Evolutionary conservation across 177 flowering plant genomes (phyloP).

Genomic region (Vitis hybrid): DNA sequence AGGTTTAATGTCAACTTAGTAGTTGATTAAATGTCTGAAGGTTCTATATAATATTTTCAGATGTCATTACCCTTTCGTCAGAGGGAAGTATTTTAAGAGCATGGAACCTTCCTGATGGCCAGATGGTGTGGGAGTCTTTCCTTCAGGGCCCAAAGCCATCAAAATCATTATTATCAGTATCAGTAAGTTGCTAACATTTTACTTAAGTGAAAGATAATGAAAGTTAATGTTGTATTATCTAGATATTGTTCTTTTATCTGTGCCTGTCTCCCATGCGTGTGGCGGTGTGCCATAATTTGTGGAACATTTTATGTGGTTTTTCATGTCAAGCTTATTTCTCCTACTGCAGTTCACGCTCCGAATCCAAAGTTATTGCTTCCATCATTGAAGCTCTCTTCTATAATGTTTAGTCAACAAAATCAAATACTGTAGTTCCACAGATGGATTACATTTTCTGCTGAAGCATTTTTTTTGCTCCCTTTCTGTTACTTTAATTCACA

Average conservation of each 20-base stretch:
- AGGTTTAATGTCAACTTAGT: background rate
- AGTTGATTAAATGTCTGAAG: background rate
- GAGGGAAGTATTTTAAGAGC: conserved; percentile 81
- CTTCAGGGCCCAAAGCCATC: conserved; percentile 73
- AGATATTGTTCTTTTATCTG: background rate
- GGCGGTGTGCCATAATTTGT: background rate
- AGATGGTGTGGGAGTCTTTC: conserved; percentile 93
- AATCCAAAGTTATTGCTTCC: too few species aligned
- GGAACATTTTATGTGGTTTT: background rate
- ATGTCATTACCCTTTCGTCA: conserved; percentile 84
- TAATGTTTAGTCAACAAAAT: background rate
- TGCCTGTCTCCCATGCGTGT: background rate
- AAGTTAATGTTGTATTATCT: background rate
- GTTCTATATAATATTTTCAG: conserved; percentile 38
- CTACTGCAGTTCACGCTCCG: background rate
- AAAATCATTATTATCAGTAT: conserved; percentile 57
- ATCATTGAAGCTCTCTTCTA: background rate
- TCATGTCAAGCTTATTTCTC: background rate
- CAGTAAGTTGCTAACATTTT: conserved; percentile 49
- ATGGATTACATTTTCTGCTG: background rate
- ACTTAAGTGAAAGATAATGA: background rate
- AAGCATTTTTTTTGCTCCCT: background rate
- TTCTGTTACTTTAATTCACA: background rate
- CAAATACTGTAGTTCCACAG: too few species aligned
- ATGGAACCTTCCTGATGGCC: conserved; percentile 99